Conservation (phyloP, 1,139 yeast genomes). For the Saccharomyces uvarum region DNA sequence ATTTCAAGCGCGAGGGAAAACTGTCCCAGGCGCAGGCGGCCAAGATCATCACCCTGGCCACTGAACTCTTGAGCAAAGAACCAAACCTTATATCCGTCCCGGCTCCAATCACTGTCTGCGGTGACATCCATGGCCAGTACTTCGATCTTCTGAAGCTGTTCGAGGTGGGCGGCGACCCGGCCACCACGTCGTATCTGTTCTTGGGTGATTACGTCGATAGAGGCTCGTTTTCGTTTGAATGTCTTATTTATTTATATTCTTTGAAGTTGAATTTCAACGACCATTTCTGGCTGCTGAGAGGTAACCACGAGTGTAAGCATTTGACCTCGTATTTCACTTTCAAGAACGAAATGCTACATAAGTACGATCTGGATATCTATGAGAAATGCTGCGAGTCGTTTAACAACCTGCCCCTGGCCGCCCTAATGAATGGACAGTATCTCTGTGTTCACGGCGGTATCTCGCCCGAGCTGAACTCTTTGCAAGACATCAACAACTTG, state of each 20-base stretch:
- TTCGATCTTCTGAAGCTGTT: slow-evolving; percentile 84
- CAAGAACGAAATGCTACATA: slow-evolving; percentile 83
- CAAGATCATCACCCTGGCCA: slow-evolving; percentile 60
- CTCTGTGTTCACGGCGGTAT: slow-evolving; percentile 98
- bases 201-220: slow-evolving; percentile 95
- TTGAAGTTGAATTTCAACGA: slow-evolving; percentile 72
- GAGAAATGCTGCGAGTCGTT: slow-evolving; percentile 73
- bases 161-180: slow-evolving; percentile 92
- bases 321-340: slow-evolving; percentile 91
- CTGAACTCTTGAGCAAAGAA: slow-evolving; percentile 57
- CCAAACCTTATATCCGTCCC: slow-evolving; percentile 76
- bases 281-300: slow-evolving; percentile 77
- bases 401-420: slow-evolving; percentile 86
- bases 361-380: slow-evolving; percentile 62
- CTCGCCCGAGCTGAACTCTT: slow-evolving; percentile 69
- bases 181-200: slow-evolving; percentile 66
- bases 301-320: slow-evolving; percentile 94
- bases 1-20: slow-evolving; percentile 76
- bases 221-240: slow-evolving; percentile 87
- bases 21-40: slow-evolving; percentile 65
- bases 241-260: slow-evolving; percentile 71
- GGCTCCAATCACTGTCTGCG: slow-evolving; percentile 94
- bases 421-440: slow-evolving; percentile 88
- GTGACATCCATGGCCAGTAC: slow-evolving; percentile 94
- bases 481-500: slow-evolving; percentile 61